Evolutionary conservation across 352 stramenopile genomes (phyloP), one percentile per base, ranked within the genome.

Genomic region (Phytophthora sp.): DNA sequence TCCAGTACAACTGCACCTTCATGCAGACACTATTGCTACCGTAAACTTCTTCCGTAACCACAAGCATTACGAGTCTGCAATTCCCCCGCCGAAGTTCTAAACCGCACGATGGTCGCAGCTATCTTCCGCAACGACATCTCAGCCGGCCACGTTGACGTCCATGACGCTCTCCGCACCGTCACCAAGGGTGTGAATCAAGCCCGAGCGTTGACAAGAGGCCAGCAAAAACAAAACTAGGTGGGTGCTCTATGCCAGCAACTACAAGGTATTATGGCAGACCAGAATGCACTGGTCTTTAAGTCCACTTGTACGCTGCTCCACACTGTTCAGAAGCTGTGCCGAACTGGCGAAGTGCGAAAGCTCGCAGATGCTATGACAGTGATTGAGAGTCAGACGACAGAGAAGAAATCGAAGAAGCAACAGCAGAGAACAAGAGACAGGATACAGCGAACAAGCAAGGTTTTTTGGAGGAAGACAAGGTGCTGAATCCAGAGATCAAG

Each of bases 91-190:
- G 7, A 44, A 44, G n/a, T 44, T 44, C n/a, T 44, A 44, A 16
- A 44, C 36, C 21, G 2, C 36, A 5, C 36, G 36, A 15, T 42
- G 36, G n/a, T 42, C 12, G 3, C 36, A 23, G 9, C 15, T 42
- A 13, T 57, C 31, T 62, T 51, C 15, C 33, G 31, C 6, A 69
- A 69, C 16, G 52, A 53, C 23, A 66, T 66, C 4, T 56, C 58
- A 1, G 47, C 38, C 1, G 58, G 49, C 2, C 49, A 41, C 3
- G 1, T 57, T 21, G 44, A 58, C 27, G 39, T 56, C 11, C 59
- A 0, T 27, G 33, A 11, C 20, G 3, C 4, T 66, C 1, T n/a
- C n/a, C n/a, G n/a, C n/a, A n/a, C n/a, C n/a, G n/a, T n/a, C n/a
- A n/a, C n/a, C n/a, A n/a, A n/a, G n/a, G n/a, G n/a, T n/a, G n/a